Conservation (phyloP, 108 stramenopile genomes). For the Craspedostauros australis region DNA sequence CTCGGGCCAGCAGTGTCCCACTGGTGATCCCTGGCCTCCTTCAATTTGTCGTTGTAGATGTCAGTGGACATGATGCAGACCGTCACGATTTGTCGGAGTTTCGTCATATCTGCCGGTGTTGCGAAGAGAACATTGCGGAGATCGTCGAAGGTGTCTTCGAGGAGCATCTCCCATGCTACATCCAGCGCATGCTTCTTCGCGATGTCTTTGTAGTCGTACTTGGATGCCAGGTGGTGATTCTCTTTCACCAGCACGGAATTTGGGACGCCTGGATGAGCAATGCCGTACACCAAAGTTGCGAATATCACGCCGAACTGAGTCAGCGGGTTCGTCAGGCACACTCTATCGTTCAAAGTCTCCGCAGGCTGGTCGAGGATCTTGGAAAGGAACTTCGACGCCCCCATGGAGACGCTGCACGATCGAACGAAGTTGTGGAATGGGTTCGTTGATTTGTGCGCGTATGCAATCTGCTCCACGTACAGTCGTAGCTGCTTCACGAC, state of each 20-base stretch:
- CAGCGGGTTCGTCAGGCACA: too few relatives aligned
- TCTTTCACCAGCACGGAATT: conserved; percentile 28
- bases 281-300: conserved; percentile 26
- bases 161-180: conserved; percentile 23
- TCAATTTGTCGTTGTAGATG: conserved; percentile 22
- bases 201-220: conserved; percentile 24
- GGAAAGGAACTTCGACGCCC: too few relatives aligned
- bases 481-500: conserved; percentile 1
- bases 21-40: conserved; percentile 11
- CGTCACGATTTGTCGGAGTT: conserved; percentile 31
- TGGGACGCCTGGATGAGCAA: conserved; percentile 36
- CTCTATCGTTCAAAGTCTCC: too few relatives aligned
- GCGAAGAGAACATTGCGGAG: conserved; percentile 18
- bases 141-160: conserved; percentile 22
- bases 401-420: conserved; percentile 19
- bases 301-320: conserved; percentile 37
- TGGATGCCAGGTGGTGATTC: conserved; percentile 9
- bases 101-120: conserved; percentile 13
- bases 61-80: conserved; percentile 31
- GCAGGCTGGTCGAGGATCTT: too few relatives aligned
- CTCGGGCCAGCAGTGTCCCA: conserved; percentile 41
- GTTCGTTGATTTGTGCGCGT: conserved; percentile 1
- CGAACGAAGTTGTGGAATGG: conserved; percentile 23
- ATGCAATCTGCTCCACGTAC: conserved; percentile 4
- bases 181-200: conserved; percentile 24